Percentiles rank a stretch among this genome's conserved stretches.
Conservation (phyloP, 2,329 filamentous ascomycete species). For the Fusarium kyushuense region DNA sequence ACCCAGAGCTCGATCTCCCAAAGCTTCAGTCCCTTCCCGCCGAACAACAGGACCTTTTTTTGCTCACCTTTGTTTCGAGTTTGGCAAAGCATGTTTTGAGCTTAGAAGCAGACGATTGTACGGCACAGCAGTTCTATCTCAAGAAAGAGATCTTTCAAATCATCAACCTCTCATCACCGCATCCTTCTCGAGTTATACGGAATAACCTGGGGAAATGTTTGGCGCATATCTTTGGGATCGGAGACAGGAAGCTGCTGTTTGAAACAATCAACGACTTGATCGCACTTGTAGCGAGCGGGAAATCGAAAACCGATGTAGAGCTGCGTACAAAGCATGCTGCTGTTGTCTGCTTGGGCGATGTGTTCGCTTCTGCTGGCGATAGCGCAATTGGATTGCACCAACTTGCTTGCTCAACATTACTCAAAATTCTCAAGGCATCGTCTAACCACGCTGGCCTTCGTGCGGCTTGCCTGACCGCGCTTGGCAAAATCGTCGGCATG, state of each 20-base stretch:
- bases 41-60: constrained; percentile 95
- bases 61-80: constrained; percentile 88
- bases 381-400: constrained; percentile 88
- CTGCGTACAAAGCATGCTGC: constrained; percentile 86
- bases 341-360: constrained; percentile 84
- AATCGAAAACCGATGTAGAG: constrained; percentile 80
- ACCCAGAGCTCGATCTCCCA: constrained; percentile 85
- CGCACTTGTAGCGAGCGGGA: constrained; percentile 76
- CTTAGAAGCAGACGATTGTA: constrained; percentile 82
- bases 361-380: constrained; percentile 93
- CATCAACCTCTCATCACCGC: constrained; percentile 84
- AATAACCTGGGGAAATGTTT: constrained; percentile 90
- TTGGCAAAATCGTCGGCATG: constrained; percentile 81
- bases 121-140: constrained; percentile 88
- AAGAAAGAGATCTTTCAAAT: constrained; percentile 97
- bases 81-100: constrained; percentile 82
- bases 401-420: constrained; percentile 75
- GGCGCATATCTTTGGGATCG: constrained; percentile 82
- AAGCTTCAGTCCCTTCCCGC: constrained; percentile 90
- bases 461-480: constrained; percentile 78
- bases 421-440: constrained; percentile 84
- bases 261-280: constrained; percentile 94
- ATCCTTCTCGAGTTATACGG: constrained; percentile 87
- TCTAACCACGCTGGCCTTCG: constrained; percentile 85
- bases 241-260: constrained; percentile 91